Evolutionary conservation across 371 early-diverging fungal genomes (phyloP), one percentile per base, ranked within the genome.

Genomic region (Umbelopsis sp.): DNA sequence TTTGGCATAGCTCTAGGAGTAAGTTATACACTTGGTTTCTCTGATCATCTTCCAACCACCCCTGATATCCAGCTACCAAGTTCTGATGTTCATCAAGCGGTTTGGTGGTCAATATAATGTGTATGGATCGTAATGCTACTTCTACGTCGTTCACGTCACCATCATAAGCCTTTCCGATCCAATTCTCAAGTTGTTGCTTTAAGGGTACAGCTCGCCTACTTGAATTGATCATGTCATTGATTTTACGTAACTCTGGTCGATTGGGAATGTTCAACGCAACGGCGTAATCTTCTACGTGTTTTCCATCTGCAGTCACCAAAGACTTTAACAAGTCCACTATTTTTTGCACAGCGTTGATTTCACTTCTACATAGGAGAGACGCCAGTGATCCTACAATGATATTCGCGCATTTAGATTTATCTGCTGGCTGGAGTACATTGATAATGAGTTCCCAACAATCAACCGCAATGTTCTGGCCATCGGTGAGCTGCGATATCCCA

Each of bases 1-100:
- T 57, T 35, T 57, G 57, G 9, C 57, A 57, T 18, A 57, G n/a
- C 35, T 57, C 57, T 8, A 57, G 35, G 32, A 57, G 57, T 11
- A 57, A n/a, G 32, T 24, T 57, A 8, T 57, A 57, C 4, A 57
- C 18, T 18, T 57, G 29, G 18, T 35, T 57, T 12, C 57, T 11
- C 4, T 37, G 35, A 11, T 57, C 57, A 35, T 57, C 57, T 6
- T 18, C 18, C 35, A 57, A 57, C 57, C 57, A 57, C 2, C 29
- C 57, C 4, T 57, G 57, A 29, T 35, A 57, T 6, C 37, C 57
- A 5, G 41, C 7, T 14, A 5, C 6, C 18, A 32, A 3, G 1
- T 14, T 10, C 29, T 18, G 7, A 0, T 35, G 4, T n/a, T 12
- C 12, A 12, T 37, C 5, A 4, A 29, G 18, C 18, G 3, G 29